These are phyloP conservation scores for Curvularia sp. DNA, from an alignment of 2,329 filamentous ascomycete genomes.

Conservation along the genomic window DNA sequence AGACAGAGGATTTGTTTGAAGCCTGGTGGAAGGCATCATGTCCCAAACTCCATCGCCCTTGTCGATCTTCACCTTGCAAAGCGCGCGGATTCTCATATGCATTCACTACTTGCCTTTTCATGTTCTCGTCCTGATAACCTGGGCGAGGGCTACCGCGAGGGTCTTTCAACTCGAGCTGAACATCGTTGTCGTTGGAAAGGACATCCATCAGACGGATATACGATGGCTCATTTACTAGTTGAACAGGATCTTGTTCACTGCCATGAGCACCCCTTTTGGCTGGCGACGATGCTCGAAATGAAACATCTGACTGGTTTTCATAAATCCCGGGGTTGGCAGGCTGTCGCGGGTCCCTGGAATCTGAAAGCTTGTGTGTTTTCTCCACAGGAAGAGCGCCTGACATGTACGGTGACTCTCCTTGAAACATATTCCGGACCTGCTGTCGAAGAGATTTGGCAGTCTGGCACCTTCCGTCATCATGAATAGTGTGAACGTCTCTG, in stretches of 20 bases:
- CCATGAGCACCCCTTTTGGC: slow-evolving; percentile 15
- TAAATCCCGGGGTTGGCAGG: slow-evolving; percentile 13
- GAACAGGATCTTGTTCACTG: slow-evolving; percentile 7
- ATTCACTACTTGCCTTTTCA: slow-evolving; percentile 9
- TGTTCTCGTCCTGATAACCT: background rate
- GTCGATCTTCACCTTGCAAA: background rate
- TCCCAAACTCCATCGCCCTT: slow-evolving; percentile 23
- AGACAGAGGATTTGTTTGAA: slow-evolving; percentile 14
- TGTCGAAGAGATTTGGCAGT: slow-evolving; percentile 1
- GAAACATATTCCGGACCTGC: slow-evolving; percentile 4
- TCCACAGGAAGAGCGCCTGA: slow-evolving; percentile 35
- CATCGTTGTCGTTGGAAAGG: slow-evolving; percentile 27
- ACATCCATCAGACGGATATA: slow-evolving; percentile 45
- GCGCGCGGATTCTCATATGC: slow-evolving; percentile 1
- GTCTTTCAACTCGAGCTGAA: slow-evolving; percentile 39
- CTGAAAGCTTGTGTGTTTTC: background rate
- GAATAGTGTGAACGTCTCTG: slow-evolving; percentile 20
- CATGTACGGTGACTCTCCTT: slow-evolving; percentile 29
- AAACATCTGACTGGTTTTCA: slow-evolving; percentile 22
- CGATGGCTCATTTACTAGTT: slow-evolving; percentile 33
- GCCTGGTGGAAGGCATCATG: slow-evolving; percentile 31
- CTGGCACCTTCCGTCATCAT: slow-evolving; percentile 23
- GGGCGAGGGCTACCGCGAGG: slow-evolving; percentile 26
- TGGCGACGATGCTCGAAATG: slow-evolving; percentile 29
- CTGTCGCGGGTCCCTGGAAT: slow-evolving; percentile 10